A percentile compares a stretch with the other conserved stretches of the same genome.
These are phyloP conservation scores for Groenewaldozyma auringiensis DNA, from an alignment of 1,139 yeast species.

Conservation along the genomic window DNA sequence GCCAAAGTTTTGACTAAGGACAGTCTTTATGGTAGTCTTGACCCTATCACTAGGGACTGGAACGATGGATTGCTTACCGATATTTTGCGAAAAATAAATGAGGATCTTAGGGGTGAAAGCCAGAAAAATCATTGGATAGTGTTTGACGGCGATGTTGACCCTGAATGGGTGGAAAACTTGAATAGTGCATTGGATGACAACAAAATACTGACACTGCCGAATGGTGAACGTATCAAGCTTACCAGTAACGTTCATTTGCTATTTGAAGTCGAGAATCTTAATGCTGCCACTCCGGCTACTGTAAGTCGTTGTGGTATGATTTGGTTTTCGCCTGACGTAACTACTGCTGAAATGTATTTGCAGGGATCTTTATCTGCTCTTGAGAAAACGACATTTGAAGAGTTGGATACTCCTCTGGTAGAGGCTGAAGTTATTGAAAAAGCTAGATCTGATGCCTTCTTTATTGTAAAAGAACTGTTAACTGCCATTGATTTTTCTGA, in stretches of 20 bases:
- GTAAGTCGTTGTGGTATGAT: constrained; percentile 89
- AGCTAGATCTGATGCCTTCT: constrained; percentile 11
- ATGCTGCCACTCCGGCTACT: constrained; percentile 80
- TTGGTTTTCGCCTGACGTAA: constrained; percentile 48
- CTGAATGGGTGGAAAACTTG: constrained; percentile 86
- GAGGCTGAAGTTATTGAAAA: constrained; percentile 11
- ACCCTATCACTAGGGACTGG: constrained; percentile 83
- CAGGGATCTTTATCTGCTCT: constrained; percentile 18
- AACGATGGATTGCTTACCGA: constrained; percentile 77
- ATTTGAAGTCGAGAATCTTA: constrained; percentile 68
- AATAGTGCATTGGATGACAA: constrained; percentile 92
- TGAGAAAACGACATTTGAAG: constrained; percentile 19
- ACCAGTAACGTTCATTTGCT: constrained; percentile 58
- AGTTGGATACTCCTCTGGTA: constrained; percentile 24
- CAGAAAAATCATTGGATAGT: constrained; percentile 64
- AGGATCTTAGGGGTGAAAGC: constrained; percentile 53
- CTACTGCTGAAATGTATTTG: constrained; percentile 27
- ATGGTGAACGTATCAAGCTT: constrained; percentile 72
- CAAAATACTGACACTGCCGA: constrained; percentile 70
- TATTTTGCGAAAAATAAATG: constrained; percentile 52
- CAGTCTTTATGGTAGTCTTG: constrained; percentile 62
- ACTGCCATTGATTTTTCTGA: constrained; percentile 16
- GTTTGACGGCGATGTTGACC: constrained; percentile 92
- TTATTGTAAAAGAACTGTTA: constrained; percentile 12
- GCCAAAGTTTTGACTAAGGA: constrained; percentile 68